phyloP scores from a whole-genome alignment of 2,329 filamentous ascomycete species.

The Emericellopsis atlantica region DNA sequence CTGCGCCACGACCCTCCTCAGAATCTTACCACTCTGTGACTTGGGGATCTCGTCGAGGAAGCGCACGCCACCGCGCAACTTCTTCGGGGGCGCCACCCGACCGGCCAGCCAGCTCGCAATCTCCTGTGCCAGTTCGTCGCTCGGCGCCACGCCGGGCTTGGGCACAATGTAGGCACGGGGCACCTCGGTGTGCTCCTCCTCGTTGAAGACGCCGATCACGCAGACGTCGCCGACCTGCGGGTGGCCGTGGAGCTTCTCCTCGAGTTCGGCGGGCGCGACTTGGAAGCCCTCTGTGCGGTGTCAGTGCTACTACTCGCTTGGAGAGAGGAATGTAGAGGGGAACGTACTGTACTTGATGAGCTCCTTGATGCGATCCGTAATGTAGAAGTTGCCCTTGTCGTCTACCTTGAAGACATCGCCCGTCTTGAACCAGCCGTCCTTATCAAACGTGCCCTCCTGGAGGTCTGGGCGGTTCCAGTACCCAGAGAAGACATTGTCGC shows the following conservation, averaged over 20 bases:
- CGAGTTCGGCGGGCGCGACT: constrained; percentile 56
- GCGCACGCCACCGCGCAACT: constrained; percentile 56
- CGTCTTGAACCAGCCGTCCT: constrained; percentile 80
- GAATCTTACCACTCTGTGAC: constrained; percentile 43
- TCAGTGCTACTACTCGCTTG: background rate
- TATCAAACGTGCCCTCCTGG: constrained; percentile 57
- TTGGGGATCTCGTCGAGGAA: constrained; percentile 61
- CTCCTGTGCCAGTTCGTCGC: constrained; percentile 18
- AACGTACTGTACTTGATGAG: constrained; percentile 41
- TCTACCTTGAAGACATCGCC: constrained; percentile 79
- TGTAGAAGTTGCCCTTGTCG: constrained; percentile 68
- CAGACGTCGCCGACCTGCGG: constrained; percentile 43
- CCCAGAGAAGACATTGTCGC: constrained; percentile 69
- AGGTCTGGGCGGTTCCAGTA: constrained; percentile 65
- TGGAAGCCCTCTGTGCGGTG: constrained; percentile 45
- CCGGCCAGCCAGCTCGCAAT: constrained; percentile 29
- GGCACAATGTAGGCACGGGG: constrained; percentile 36
- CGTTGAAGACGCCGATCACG: constrained; percentile 48
- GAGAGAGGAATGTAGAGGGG: constrained; percentile 3
- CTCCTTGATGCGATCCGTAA: constrained; percentile 75
- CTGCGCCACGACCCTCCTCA: constrained; percentile 35
- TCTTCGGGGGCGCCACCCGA: constrained; percentile 54
- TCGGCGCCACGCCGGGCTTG: constrained; percentile 19
- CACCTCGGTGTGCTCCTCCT: constrained; percentile 51
- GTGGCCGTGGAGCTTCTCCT: constrained; percentile 30